phyloP scores from a whole-genome alignment of 768 basidiomycete genomes.

The Lentinus tigrinus region DNA sequence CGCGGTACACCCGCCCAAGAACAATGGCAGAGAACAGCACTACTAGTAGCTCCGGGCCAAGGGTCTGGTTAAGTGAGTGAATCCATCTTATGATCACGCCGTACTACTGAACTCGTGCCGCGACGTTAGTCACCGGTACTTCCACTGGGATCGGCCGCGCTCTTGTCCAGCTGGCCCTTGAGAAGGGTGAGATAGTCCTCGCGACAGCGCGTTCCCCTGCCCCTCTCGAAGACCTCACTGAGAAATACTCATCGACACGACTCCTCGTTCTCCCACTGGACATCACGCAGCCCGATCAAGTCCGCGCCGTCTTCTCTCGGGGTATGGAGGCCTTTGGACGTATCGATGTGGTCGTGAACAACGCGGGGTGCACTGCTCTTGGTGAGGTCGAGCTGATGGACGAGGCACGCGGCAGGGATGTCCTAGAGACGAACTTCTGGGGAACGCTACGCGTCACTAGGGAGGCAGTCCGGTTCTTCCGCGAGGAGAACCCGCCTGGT shows the following conservation, averaged over 20 bases:
- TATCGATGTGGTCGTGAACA: constrained; percentile 29
- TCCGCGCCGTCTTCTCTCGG: constrained; percentile 19
- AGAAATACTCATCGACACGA: constrained; percentile 7
- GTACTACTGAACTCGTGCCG: neutral
- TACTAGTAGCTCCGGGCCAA: no score
- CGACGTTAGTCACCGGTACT: constrained; percentile 25
- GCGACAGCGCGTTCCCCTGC: constrained; percentile 25
- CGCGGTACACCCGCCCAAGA: no score
- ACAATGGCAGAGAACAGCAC: no score
- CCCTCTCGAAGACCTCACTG: constrained; percentile 20
- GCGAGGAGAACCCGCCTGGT: constrained; percentile 35
- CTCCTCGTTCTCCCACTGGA: constrained; percentile 25
- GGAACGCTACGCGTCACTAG: constrained; percentile 28
- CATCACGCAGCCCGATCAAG: constrained; percentile 13
- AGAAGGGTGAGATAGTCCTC: constrained; percentile 23
- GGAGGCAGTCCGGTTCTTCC: constrained; percentile 35
- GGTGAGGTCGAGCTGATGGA: constrained; percentile 23
- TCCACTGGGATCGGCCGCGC: constrained; percentile 26
- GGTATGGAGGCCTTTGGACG: constrained; percentile 17
- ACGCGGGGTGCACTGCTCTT: constrained; percentile 19
- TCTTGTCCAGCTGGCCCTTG: constrained; percentile 22
- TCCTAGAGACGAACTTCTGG: constrained; percentile 30
- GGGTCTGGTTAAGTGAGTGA: constrained; percentile 20
- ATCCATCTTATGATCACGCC: neutral
- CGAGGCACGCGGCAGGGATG: constrained; percentile 11